phyloP scores from a whole-genome alignment of 345 rosid genomes.

The Iberis pinnata region DNA sequence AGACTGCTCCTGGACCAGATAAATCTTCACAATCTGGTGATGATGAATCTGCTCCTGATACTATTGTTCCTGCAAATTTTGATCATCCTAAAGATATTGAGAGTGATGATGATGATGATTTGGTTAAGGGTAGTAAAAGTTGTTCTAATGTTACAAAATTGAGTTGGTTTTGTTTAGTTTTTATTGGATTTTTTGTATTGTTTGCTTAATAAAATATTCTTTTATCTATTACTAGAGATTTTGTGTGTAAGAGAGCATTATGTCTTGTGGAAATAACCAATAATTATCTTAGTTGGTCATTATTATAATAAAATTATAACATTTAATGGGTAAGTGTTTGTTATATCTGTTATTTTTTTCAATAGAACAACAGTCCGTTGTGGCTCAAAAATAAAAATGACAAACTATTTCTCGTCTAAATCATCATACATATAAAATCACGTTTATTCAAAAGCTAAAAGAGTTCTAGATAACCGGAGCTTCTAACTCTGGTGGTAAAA shows the following conservation, averaged over 20 bases:
- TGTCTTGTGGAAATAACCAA: not conserved
- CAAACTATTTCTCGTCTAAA: no score
- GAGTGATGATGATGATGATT: conserved; percentile 26
- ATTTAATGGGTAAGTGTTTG: no score
- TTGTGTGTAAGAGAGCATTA: conserved; percentile 10
- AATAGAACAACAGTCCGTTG: no score
- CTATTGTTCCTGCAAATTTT: conserved; percentile 60
- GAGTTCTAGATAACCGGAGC: no score
- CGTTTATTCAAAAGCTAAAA: no score
- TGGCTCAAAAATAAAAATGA: no score
- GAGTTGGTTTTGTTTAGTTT: conserved; percentile 24
- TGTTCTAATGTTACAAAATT: conserved; percentile 32
- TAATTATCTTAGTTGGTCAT: not conserved
- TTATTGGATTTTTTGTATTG: conserved; percentile 26
- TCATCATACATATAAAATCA: no score
- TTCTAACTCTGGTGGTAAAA: no score
- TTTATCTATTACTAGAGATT: not conserved
- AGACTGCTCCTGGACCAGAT: conserved; percentile 49
- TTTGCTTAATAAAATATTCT: conserved; percentile 11
- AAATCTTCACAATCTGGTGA: conserved; percentile 38
- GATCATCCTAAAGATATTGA: conserved; percentile 46
- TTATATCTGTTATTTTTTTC: no score
- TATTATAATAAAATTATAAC: not conserved
- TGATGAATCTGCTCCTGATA: conserved; percentile 67
- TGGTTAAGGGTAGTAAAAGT: conserved; percentile 12